Percentiles rank a stretch among this genome's conserved stretches.
Conservation (phyloP, 768 basidiomycete genomes). For the Tulasnella sp. region DNA sequence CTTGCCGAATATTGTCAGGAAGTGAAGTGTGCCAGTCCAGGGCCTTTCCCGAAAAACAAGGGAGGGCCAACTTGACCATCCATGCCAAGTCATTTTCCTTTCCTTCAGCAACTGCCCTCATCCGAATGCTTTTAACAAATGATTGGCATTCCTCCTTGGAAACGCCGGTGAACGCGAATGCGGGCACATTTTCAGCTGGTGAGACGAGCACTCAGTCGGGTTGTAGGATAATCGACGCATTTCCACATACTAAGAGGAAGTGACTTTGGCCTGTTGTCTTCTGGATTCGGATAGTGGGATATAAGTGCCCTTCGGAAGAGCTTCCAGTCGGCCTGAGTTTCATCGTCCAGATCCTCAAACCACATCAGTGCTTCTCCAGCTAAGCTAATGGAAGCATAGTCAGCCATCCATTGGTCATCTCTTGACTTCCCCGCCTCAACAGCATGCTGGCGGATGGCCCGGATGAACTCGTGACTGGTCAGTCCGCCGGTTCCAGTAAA, state of each 20-base stretch:
- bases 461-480: neutral
- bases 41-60: too few species aligned
- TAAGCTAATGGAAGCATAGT: neutral
- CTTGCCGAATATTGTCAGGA: too few species aligned
- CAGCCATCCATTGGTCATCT: neutral
- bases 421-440: neutral
- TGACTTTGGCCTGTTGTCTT: too few species aligned
- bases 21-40: too few species aligned
- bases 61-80: neutral
- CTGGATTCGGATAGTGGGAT: too few species aligned
- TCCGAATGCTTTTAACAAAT: neutral
- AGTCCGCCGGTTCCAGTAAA: neutral
- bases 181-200: too few species aligned
- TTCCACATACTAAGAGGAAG: too few species aligned
- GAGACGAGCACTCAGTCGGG: too few species aligned
- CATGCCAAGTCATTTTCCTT: neutral
- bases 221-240: too few species aligned
- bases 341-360: neutral
- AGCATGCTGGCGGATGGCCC: neutral
- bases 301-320: neutral
- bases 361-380: neutral
- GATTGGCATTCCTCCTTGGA: neutral
- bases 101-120: neutral
- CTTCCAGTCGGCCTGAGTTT: neutral
- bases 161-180: neutral